Percentiles rank a stretch among this genome's conserved stretches.
Evolutionary conservation across 768 basidiomycete species (phyloP).

Genomic region (Suillus spraguei): DNA sequence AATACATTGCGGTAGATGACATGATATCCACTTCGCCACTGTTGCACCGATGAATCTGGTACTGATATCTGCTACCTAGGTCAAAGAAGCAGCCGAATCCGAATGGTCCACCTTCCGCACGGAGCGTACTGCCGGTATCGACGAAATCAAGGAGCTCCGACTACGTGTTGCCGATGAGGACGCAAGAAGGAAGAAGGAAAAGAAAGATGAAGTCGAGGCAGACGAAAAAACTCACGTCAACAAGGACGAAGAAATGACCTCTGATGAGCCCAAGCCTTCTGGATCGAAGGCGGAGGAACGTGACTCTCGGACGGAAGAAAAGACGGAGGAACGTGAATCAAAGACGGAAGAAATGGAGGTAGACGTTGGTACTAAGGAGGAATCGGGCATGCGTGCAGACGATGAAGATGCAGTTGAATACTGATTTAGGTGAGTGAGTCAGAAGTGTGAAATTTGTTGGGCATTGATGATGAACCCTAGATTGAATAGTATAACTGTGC

Average conservation of each 20-base stretch:
- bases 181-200: slow-evolving; percentile 42
- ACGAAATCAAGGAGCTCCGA: slow-evolving; percentile 64
- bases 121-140: slow-evolving; percentile 59
- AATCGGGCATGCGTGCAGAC: slow-evolving; percentile 56
- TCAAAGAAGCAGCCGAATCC: slow-evolving; percentile 59
- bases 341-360: slow-evolving; percentile 35
- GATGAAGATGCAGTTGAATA: slow-evolving; percentile 86
- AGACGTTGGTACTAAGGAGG: slow-evolving; percentile 32
- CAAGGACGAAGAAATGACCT: slow-evolving; percentile 39
- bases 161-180: slow-evolving; percentile 71
- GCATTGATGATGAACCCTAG: slow-evolving; percentile 1
- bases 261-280: slow-evolving; percentile 23
- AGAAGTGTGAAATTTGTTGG: background rate
- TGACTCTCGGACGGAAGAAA: slow-evolving; percentile 20
- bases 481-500: slow-evolving; percentile 5
- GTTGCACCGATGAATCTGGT: background rate
- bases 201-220: slow-evolving; percentile 34
- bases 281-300: slow-evolving; percentile 13
- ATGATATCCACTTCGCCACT: background rate
- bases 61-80: slow-evolving; percentile 38
- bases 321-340: slow-evolving; percentile 40
- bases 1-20: background rate
- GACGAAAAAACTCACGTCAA: slow-evolving; percentile 19
- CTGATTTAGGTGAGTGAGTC: slow-evolving; percentile 30
- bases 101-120: slow-evolving; percentile 69